Evolutionary conservation across 2,329 filamentous ascomycete species (phyloP), one percentile per base, ranked within the genome.

Genomic region (Paracoccidioides lutzii): DNA sequence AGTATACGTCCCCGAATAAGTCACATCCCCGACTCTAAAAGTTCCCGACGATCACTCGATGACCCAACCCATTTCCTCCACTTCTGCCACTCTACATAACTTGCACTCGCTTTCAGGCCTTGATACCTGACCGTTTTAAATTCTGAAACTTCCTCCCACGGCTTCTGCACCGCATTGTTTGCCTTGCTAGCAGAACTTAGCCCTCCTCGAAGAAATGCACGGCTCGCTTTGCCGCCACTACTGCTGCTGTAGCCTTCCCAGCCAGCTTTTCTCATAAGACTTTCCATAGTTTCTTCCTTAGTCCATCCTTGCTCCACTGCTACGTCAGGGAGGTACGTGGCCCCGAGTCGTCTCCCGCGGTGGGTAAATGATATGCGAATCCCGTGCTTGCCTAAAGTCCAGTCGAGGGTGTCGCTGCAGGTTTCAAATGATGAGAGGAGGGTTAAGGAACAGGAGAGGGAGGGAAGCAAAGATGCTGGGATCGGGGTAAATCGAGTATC

Each of bases 251-350:
- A 70, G 0, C 89, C 90, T 57, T 79, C 79, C 90, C 90, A 98
- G 1, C 93, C 93, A 0, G 90, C 90, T 77, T 98, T 98, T 58
- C 88, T 80, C 85, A 96, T 93, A 66, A 97, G 73, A 71, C 88
- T 94, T 54, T 90, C 79, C 2, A 98, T 71, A 0, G 91, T 88
- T 77, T 97, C 88, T 68, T 97, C 90, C 71, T 93, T 90, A 9
- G 81, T 88, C 93, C 93, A 98, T 14, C 88, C 90, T 69, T 97
- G 93, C 75, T 98, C 93, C 0, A 80, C 75, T 8, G 91, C 87
- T 5, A 98, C 90, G 67, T 96, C 88, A 0, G 93, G 93, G 12
- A 98, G 78, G 66, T 97, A 98, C 0, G 93, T 96, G 0, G 89
- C 81, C 14, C 90, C 88, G 66, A 88, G 89, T 49, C 86, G 81